Evolutionary conservation across 2,329 filamentous ascomycete genomes (phyloP), one percentile per base, ranked within the genome.

Genomic region (Pseudogymnoascus pannorum): DNA sequence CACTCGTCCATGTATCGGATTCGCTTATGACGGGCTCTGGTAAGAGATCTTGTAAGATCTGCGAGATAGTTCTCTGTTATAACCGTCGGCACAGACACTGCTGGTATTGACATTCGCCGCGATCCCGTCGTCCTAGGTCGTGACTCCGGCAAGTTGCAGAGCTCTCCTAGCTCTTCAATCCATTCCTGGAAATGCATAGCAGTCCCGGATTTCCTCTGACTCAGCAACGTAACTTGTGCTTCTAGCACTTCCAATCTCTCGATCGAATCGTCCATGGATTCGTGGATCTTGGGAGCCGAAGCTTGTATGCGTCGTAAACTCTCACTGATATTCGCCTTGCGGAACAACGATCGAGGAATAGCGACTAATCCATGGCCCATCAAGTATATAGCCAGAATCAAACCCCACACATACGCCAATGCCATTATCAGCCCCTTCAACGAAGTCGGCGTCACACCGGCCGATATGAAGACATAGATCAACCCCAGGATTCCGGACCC

Each of bases 321-420:
- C 57, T 84, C 85, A 66, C 87, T 89, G 51, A 92, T 84, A 70
- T 87, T 91, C 31, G 92, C 88, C 70, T 91, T 88, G 63, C 88
- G 85, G 69, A 94, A 88, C 14, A 99, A 78, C 36, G 84, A 84
- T 66, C 93, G 82, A 0, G 94, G 94, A 62, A 99, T 89, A 1
- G 92, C 89, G 31, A 99, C 94, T 24, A 99, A 80, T 6, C 94
- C 94, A 74, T 99, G 94, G 5, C 94, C 94, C 93, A 99, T 97
- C 40, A 99, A 81, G 71, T 96, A 97, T 64, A 99, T 96, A 51
- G 92, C 94, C 59, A 97, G 80, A 4, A 93, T 81, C 68, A 99
- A 77, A 68, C 92, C 92, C 89, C 92, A 97, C 63, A 91, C 91
- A 74, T 99, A 99, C 36, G 93, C 90, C 63, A 97, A 78, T 12